Percentiles rank a stretch among this genome's conserved stretches.
Conservation (phyloP, 1,139 yeast species). For the Zygosaccharomyces sapae region DNA sequence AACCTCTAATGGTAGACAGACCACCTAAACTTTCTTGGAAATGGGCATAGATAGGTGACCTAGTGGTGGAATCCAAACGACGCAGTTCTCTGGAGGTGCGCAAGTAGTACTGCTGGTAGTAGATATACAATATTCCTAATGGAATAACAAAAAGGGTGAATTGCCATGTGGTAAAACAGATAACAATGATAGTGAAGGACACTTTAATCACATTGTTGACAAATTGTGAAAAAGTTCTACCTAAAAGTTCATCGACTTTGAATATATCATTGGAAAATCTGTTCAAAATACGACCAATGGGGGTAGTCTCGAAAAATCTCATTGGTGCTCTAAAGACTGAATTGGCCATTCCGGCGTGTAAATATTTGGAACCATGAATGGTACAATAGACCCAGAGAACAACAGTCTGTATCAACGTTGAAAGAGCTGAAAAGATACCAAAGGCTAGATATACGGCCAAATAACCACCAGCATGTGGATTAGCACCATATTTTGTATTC, state of each 20-base stretch:
- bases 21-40: slow-evolving; percentile 95
- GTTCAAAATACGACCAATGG: slow-evolving; percentile 89
- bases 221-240: slow-evolving; percentile 80
- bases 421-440: slow-evolving; percentile 64
- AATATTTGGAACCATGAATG: slow-evolving; percentile 73
- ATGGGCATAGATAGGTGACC: slow-evolving; percentile 93
- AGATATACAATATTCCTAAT: slow-evolving; percentile 63
- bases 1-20: slow-evolving; percentile 85
- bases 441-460: slow-evolving; percentile 71
- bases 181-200: slow-evolving; percentile 72
- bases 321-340: slow-evolving; percentile 89
- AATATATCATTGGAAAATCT: slow-evolving; percentile 92
- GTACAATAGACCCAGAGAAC: slow-evolving; percentile 81
- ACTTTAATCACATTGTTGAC: slow-evolving; percentile 71
- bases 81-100: slow-evolving; percentile 90
- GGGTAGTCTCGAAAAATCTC: slow-evolving; percentile 96
- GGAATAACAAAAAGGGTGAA: slow-evolving; percentile 71
- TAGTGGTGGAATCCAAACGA: slow-evolving; percentile 87
- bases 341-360: slow-evolving; percentile 76
- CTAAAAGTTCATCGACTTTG: slow-evolving; percentile 83
- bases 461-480: slow-evolving; percentile 66
- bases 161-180: slow-evolving; percentile 84
- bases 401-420: slow-evolving; percentile 61
- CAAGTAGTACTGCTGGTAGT: slow-evolving; percentile 85
- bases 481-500: slow-evolving; percentile 62